Base-by-base conservation (phyloP, 768 basidiomycete genomes). In the Phaeolepiota aurea region DNA sequence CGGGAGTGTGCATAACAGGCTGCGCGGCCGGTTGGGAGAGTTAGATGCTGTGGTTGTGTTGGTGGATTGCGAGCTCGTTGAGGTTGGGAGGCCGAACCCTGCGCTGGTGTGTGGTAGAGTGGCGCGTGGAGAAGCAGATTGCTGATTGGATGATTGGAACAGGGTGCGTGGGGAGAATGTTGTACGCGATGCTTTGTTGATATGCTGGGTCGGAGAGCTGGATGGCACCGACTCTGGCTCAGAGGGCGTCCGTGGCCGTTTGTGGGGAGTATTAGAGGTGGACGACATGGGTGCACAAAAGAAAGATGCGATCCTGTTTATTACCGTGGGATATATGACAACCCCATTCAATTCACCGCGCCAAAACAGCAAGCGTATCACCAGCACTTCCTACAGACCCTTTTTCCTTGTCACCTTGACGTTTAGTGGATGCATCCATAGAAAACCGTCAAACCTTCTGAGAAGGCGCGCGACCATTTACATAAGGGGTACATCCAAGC, bases 1-100 rank as follows among this genome's bases (percentile, higher is more conserved):
- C 1, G 89, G 87, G 13, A 92, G 68, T 3, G 74, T 78, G 59
- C 87, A 91, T 16, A 82, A 50, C 14, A 87, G 54, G 1, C 66
- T 66, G 38, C 62, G 68, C 25, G 25, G n/a, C n/a, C 25, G 25
- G 7, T 7, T n/a, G 7, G 25, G 7, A n/a, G 25, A n/a, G n/a
- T n/a, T 28, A 7, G 25, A 28, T n/a, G n/a, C n/a, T 28, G 25
- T 28, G n/a, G 7, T 28, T 28, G 25, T 7, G 25, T 28, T 28
- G 7, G 25, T n/a, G n/a, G 25, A n/a, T 7, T 28, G 7, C n/a
- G 7, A 7, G 7, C 7, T 7, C 25, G 25, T n/a, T 7, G 25
- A 28, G n/a, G n/a, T n/a, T 7, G 25, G 25, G 25, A 28, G 25
- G 7, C 25, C 25, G 25, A 28, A 28, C n/a, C 7, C 7, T 7